Percentiles rank a stretch among this genome's conserved stretches.
phyloP scores from a whole-genome alignment of 306 rosid species.

The Gastrolobium villosum region DNA sequence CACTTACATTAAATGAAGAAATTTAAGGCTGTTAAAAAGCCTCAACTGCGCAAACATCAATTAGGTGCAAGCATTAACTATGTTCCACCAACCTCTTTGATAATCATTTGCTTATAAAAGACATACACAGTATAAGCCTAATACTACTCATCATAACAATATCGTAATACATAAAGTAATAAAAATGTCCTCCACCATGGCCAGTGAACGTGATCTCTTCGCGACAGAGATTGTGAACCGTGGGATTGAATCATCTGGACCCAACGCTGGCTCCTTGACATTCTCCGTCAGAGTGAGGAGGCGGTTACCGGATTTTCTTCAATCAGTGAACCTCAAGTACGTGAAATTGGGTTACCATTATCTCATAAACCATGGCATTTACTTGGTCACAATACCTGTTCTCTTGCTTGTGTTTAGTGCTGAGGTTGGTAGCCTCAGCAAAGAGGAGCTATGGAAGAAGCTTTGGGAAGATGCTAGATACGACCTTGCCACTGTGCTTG shows the following conservation, averaged over 20 bases:
- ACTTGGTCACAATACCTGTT: constrained; percentile 81
- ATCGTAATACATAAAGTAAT: neutral
- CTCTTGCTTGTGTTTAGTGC: constrained; percentile 88
- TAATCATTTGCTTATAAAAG: neutral
- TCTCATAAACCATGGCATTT: constrained; percentile 88
- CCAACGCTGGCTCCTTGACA: constrained; percentile 90
- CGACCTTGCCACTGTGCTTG: constrained; percentile 82
- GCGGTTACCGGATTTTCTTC: constrained; percentile 89
- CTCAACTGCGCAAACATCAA: constrained; percentile 70
- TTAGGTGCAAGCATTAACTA: constrained; percentile 79
- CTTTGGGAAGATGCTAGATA: constrained; percentile 90
- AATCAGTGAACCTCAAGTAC: constrained; percentile 94
- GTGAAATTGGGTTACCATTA: constrained; percentile 94
- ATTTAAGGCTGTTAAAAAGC: constrained; percentile 61
- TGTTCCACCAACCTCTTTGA: constrained; percentile 57
- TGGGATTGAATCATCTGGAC: constrained; percentile 86
- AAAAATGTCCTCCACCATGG: constrained; percentile 55
- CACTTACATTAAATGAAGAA: constrained; percentile 72
- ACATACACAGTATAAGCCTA: neutral
- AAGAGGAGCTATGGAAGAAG: constrained; percentile 86
- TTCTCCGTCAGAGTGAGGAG: constrained; percentile 89
- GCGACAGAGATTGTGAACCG: constrained; percentile 94
- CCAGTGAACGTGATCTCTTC: constrained; percentile 70
- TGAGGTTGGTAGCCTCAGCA: constrained; percentile 84
- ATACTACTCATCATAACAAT: neutral